A percentile compares a stretch with the other conserved stretches of the same genome.
phyloP scores from a whole-genome alignment of 768 basidiomycete genomes.

The Lactifluus volemus region DNA sequence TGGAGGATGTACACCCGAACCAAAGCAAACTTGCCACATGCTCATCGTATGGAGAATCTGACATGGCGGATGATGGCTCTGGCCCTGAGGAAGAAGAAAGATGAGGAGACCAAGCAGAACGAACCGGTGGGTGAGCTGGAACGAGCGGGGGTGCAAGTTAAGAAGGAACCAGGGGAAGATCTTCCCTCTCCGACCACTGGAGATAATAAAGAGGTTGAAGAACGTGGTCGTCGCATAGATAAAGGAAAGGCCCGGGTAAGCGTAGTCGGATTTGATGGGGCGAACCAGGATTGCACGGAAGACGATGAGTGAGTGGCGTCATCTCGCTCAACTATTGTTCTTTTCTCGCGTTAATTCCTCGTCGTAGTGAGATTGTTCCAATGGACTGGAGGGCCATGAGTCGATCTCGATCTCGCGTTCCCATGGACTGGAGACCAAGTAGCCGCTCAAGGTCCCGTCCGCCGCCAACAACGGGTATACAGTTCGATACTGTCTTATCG shows the following conservation, averaged over 20 bases:
- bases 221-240: constrained; percentile 66
- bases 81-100: constrained; percentile 82
- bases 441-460: constrained; percentile 74
- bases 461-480: constrained; percentile 36
- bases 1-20: constrained; percentile 95
- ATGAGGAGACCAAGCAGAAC: constrained; percentile 44
- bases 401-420: constrained; percentile 80
- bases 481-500: constrained; percentile 23
- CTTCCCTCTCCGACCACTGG: constrained; percentile 8
- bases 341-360: constrained; percentile 20
- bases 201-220: constrained; percentile 27
- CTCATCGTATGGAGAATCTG: constrained; percentile 94
- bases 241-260: constrained; percentile 74
- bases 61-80: constrained; percentile 99
- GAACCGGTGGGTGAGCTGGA: constrained; percentile 12
- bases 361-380: constrained; percentile 43
- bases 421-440: constrained; percentile 85
- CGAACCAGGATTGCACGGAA: constrained; percentile 59
- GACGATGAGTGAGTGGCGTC: constrained; percentile 60
- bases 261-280: constrained; percentile 75
- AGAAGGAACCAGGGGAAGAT: constrained; percentile 23
- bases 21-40: constrained; percentile 84
- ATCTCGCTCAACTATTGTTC: constrained; percentile 18
- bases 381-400: constrained; percentile 96
- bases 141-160: constrained; percentile 16